Conservation (phyloP, 1,284 basidiomycete genomes). For the Ceratorhiza oryzae-sativae region DNA sequence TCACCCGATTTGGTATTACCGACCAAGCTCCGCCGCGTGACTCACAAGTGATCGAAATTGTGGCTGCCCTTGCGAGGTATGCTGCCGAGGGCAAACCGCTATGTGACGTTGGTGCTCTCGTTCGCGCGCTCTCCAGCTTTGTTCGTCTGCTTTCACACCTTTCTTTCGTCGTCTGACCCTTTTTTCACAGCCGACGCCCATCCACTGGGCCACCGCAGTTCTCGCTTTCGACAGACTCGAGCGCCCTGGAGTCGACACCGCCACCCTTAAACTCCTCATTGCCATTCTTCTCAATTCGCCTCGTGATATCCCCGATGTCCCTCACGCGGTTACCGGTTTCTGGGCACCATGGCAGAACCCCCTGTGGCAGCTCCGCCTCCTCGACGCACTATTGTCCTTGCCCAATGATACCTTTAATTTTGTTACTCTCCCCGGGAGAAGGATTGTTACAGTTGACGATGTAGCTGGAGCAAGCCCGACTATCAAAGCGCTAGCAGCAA, state of each 20-base stretch:
- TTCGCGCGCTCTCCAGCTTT: conserved; percentile 70
- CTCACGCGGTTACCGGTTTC: conserved; percentile 79
- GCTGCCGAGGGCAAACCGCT: conserved; percentile 72
- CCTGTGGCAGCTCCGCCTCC: conserved; percentile 83
- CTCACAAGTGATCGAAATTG: conserved; percentile 70
- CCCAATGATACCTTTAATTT: conserved; percentile 92
- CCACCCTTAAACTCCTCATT: conserved; percentile 80
- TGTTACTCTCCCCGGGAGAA: conserved; percentile 78
- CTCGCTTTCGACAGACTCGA: conserved; percentile 80
- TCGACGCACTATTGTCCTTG: conserved; percentile 87
- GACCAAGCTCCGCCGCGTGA: conserved; percentile 73
- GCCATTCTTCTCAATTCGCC: conserved; percentile 77
- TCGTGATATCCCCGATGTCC: conserved; percentile 62
- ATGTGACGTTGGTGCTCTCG: conserved; percentile 79
- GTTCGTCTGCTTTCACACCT: conserved; percentile 56
- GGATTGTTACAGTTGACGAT: conserved; percentile 86
- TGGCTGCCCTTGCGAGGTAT: conserved; percentile 67
- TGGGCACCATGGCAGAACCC: conserved; percentile 87
- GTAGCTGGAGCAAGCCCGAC: conserved; percentile 84
- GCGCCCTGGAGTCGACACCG: conserved; percentile 80
- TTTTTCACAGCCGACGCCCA: conserved; percentile 51
- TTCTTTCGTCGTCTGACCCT: conserved; percentile 42
- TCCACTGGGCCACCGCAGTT: conserved; percentile 83
- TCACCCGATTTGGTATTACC: conserved; percentile 74
- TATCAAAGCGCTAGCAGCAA: conserved; percentile 82